Evolutionary conservation across 441 rosid genomes (phyloP), one percentile per base, ranked within the genome.

Genomic region (Jatropha multifida): DNA sequence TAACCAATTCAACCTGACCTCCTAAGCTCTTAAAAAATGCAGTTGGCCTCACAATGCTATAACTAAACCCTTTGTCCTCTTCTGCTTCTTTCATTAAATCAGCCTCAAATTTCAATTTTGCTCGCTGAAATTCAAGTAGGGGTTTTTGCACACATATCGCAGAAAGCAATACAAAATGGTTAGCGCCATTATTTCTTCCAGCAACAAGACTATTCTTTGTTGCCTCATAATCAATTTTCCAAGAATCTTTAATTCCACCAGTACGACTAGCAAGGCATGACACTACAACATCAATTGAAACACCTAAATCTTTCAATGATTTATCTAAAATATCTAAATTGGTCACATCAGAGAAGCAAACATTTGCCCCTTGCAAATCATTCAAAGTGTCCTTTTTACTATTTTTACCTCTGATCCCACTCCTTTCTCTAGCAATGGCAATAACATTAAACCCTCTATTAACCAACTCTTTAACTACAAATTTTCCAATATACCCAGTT

Each of bases 1-100:
- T 93, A 69, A 93, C 97, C 37, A 92, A 72, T 64, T 94, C 97
- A 10, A 94, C 93, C 76, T 95, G 98, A 59, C 97, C 98, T 58
- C 96, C 98, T 77, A 94, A 83, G 61, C 99, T 94, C 86, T 94
- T 93, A 69, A 94, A 93, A 76, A 93, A 94, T 11, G 97, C 97
- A 0, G 98, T 92, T 72, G 98, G 97, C 83, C 98, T 88, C 61
- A 91, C 98, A 67, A 94, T 90, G 56, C 96, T 89, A 69, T 86
- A 94, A 1, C 86, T 89, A 58, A 93, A 88, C 48, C 87, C 85
- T 2, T 55, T 12, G 59, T 86, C 89, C 51, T 66, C 52, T 69
- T 85, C 80, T 0, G 82, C 80, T 79, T 73, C 87, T 55, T 77
- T 80, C 79, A 90, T 88, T 77, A 91, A 79, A 65, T 91, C 95